phyloP scores from a whole-genome alignment of 1,284 basidiomycete genomes.

The Apiotrichum gamsii region DNA sequence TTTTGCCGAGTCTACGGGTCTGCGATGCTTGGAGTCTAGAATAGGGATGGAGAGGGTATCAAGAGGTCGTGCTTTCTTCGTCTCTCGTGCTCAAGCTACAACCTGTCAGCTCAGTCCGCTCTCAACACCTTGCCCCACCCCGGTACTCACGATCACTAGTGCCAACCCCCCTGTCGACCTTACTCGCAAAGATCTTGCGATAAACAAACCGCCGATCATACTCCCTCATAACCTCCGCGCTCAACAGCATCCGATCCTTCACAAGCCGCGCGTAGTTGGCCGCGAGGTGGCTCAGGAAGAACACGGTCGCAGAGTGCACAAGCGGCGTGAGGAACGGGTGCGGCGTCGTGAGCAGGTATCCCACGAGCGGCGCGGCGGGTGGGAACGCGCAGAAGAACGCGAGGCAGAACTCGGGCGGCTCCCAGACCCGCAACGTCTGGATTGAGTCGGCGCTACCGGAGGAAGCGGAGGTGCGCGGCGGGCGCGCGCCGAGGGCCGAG shows the following conservation, averaged over 20 bases:
- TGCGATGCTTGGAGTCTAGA: no score
- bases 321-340: constrained; percentile 38
- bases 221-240: constrained; percentile 46
- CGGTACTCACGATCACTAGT: constrained; percentile 27
- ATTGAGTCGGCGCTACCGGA: constrained; percentile 27
- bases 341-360: constrained; percentile 29
- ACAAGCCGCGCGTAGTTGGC: constrained; percentile 38
- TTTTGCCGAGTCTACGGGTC: no score
- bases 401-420: constrained; percentile 45
- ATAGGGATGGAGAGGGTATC: no score
- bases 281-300: constrained; percentile 34
- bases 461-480: neutral
- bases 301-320: constrained; percentile 28
- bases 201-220: constrained; percentile 47
- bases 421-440: constrained; percentile 43
- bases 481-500: constrained; percentile 28
- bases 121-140: no score
- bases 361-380: constrained; percentile 35
- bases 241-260: constrained; percentile 43
- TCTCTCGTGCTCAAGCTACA: no score
- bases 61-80: no score
- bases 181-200: constrained; percentile 36
- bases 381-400: constrained; percentile 45
- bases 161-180: constrained; percentile 38
- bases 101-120: no score